phyloP scores from a whole-genome alignment of 208 protist genomes.

The Giardia duodenalis region DNA sequence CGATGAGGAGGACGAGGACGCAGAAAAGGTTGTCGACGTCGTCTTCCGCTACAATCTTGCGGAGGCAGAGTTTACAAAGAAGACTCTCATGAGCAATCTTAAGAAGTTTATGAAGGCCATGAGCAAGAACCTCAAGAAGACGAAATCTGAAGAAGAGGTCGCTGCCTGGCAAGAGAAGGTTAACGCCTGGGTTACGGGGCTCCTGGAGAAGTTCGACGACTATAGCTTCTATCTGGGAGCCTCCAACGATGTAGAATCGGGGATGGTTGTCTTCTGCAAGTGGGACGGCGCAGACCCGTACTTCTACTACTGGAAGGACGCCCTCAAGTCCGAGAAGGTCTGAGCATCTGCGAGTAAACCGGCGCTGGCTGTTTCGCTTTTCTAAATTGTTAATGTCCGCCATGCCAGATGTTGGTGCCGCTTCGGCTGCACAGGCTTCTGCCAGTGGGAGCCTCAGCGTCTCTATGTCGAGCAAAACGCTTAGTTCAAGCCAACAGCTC shows the following conservation, averaged over 20 bases:
- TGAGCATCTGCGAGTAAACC: no score
- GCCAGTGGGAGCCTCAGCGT: no score
- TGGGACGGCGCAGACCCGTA: background rate
- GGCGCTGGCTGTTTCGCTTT: no score
- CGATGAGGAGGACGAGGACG: constrained; percentile 15
- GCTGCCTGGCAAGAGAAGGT: background rate
- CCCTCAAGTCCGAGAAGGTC: constrained; percentile 12
- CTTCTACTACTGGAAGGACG: constrained; percentile 26
- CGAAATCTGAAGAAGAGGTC: background rate
- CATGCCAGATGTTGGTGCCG: no score
- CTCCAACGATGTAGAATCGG: background rate
- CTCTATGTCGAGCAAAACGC: no score
- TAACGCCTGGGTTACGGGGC: background rate
- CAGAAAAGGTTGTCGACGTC: constrained; percentile 15
- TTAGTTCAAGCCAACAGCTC: no score
- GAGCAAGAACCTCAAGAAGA: background rate
- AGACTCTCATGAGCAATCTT: background rate
- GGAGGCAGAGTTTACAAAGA: background rate
- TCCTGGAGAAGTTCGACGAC: background rate
- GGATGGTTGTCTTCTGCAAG: constrained; percentile 16
- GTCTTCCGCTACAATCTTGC: background rate
- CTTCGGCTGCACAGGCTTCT: no score
- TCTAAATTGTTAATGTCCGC: no score
- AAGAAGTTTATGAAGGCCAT: constrained; percentile 11
- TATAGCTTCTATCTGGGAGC: background rate